Conservation (phyloP, 2,329 filamentous ascomycete species). For the Polytolypa hystricis region DNA sequence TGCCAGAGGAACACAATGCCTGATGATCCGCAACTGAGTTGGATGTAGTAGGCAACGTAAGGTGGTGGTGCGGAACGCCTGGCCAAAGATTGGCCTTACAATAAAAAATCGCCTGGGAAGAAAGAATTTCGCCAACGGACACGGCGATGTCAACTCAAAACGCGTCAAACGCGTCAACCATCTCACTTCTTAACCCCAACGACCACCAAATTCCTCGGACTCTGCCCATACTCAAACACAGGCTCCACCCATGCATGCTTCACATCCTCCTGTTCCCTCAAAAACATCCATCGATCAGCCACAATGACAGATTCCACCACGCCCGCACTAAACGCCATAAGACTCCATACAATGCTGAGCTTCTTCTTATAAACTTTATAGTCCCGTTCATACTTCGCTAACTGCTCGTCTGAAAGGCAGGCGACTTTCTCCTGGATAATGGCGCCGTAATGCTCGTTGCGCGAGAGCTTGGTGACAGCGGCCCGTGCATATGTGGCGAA, state of each 20-base stretch:
- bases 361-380: conserved; percentile 64
- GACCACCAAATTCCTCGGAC: conserved; percentile 83
- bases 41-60: too few species aligned
- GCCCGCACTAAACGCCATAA: conserved; percentile 92
- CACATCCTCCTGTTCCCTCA: conserved; percentile 67
- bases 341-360: conserved; percentile 74
- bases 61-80: too few species aligned
- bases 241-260: conserved; percentile 79
- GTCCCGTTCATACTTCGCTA: conserved; percentile 55
- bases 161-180: too few species aligned
- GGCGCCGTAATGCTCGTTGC: conserved; percentile 48
- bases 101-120: too few species aligned
- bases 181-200: conserved; percentile 68
- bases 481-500: conserved; percentile 70
- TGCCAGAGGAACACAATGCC: too few species aligned
- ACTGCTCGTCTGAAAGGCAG: conserved; percentile 61
- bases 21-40: too few species aligned
- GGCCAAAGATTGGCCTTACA: too few species aligned
- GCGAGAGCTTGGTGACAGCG: conserved; percentile 62
- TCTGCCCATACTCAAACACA: conserved; percentile 78
- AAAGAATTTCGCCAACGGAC: too few species aligned
- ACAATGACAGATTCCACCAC: conserved; percentile 87
- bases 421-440: conserved; percentile 56
- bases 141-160: too few species aligned
- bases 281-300: conserved; percentile 76